A percentile compares a stretch with the other conserved stretches of the same genome.
Evolutionary conservation across 1,139 yeast genomes (phyloP).

Genomic region (Saccharomyces hybrid): DNA sequence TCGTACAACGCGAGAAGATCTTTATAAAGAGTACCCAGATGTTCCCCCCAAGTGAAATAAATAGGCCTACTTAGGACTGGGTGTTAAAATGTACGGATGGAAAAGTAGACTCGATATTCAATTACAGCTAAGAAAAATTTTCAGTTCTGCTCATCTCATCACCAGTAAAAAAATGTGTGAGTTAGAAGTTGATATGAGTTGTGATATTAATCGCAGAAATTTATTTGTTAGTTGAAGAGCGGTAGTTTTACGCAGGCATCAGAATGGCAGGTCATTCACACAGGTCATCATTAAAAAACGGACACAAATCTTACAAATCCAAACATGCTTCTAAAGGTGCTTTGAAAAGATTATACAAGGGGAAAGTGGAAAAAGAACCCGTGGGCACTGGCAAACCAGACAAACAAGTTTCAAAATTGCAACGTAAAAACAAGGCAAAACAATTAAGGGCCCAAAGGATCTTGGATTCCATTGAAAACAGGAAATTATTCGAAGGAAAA

Average conservation of each 20-base stretch:
- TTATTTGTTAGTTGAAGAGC: neutral
- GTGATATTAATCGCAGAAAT: neutral
- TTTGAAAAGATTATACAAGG: conserved; percentile 69
- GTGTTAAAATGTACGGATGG: conserved; percentile 3
- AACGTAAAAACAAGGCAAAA: conserved; percentile 69
- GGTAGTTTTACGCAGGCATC: neutral
- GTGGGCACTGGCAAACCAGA: conserved; percentile 36
- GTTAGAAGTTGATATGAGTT: neutral
- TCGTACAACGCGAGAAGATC: neutral
- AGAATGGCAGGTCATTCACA: conserved; percentile 72
- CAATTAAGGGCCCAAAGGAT: conserved; percentile 75
- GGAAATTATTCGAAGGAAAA: conserved; percentile 71
- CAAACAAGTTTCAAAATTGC: conserved; percentile 51
- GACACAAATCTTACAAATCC: conserved; percentile 84
- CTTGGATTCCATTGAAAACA: conserved; percentile 38
- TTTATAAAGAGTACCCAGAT: no score
- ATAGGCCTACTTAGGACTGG: neutral
- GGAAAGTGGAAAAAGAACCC: conserved; percentile 69
- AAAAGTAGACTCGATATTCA: neutral
- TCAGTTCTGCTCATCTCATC: conserved; percentile 16
- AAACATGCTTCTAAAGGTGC: conserved; percentile 89
- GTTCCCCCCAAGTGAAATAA: neutral
- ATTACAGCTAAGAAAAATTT: conserved; percentile 8
- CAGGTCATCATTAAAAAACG: conserved; percentile 71
- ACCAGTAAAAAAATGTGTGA: neutral